Base-by-base conservation (phyloP, 768 basidiomycete species). In the Pholiota microspora region DNA sequence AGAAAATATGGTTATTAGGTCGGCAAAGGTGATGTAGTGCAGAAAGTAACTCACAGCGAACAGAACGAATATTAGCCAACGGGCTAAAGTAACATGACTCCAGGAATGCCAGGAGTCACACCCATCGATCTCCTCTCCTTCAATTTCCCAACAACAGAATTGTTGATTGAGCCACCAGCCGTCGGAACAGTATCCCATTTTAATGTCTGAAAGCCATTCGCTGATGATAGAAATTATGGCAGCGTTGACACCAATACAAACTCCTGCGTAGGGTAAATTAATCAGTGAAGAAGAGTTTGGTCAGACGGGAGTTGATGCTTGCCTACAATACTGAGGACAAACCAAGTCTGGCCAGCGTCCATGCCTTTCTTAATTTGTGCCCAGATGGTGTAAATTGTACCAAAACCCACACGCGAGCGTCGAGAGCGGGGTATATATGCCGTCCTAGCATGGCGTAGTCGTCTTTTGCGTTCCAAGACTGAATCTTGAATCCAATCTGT, bases 81-180 rank as follows among this genome's bases (percentile, higher is more conserved):
- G 81, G 10, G 86, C 83, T 31, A 81, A 72, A 35, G 82, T 73
- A 56, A 88, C 75, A 52, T 79, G 73, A 66, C 92, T 85, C 97
- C 97, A 98, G 35, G 87, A 73, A 68, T 87, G 84, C 97, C 97
- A 99, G 42, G 92, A 94, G 3, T 89, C 80, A 68, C 97, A 99
- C 12, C 82, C 86, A 51, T 85, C 88, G 15, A 83, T 79, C 59
- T 87, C 89, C 42, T 87, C 87, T 5, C 77, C 80, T 58, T 94
- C 92, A 51, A 98, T 86, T 66, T 98, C 97, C 88, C 95, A 94
- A 67, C 97, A 99, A 71, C 97, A 99, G 69, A 98, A 98, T 65
- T 97, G 92, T 63, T 94, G 87, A 70, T 95, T 97, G 52, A 99
- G 69, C 96, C 97, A 99, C 97, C 97, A 99, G 1, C 92, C 95